Percentiles rank a stretch among this genome's conserved stretches.
phyloP scores from a whole-genome alignment of 805 yeast genomes.

The Ogataea methylovora region DNA sequence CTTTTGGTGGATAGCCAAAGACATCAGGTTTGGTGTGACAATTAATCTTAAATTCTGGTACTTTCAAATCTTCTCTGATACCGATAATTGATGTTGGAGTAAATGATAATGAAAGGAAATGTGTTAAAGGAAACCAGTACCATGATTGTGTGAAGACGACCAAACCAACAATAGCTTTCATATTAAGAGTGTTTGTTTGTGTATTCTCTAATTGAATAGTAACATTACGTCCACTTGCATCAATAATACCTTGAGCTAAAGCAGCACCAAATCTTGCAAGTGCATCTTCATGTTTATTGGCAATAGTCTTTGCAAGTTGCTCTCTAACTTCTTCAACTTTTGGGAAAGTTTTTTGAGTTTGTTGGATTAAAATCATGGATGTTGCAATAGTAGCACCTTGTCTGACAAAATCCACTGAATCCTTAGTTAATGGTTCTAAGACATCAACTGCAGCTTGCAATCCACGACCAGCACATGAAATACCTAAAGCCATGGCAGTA shows the following conservation, averaged over 20 bases:
- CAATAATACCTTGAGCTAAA: conserved; percentile 92
- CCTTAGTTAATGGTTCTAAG: conserved; percentile 85
- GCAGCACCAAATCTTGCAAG: conserved; percentile 97
- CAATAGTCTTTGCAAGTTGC: conserved; percentile 64
- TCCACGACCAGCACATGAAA: conserved; percentile 94
- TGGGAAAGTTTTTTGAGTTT: conserved; percentile 75
- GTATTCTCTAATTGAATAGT: conserved; percentile 84
- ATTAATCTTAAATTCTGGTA: conserved; percentile 74
- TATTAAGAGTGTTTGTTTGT: conserved; percentile 84
- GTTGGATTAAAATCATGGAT: conserved; percentile 83
- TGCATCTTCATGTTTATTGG: conserved; percentile 91
- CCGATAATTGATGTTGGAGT: conserved; percentile 90
- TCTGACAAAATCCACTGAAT: conserved; percentile 93
- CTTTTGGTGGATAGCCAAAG: conserved; percentile 86
- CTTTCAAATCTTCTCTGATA: conserved; percentile 74
- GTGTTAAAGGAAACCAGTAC: conserved; percentile 98
- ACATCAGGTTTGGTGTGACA: conserved; percentile 75
- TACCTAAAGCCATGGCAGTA: conserved; percentile 94
- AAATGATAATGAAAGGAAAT: conserved; percentile 85
- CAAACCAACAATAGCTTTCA: conserved; percentile 87
- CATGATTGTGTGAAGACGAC: conserved; percentile 88
- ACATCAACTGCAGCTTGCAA: conserved; percentile 84
- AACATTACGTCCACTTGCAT: conserved; percentile 98
- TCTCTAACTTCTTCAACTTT: conserved; percentile 74
- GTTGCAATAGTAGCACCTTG: conserved; percentile 95